Evolutionary conservation across 1,284 basidiomycete species (phyloP).

Genomic region (Ceratobasidium sp.): DNA sequence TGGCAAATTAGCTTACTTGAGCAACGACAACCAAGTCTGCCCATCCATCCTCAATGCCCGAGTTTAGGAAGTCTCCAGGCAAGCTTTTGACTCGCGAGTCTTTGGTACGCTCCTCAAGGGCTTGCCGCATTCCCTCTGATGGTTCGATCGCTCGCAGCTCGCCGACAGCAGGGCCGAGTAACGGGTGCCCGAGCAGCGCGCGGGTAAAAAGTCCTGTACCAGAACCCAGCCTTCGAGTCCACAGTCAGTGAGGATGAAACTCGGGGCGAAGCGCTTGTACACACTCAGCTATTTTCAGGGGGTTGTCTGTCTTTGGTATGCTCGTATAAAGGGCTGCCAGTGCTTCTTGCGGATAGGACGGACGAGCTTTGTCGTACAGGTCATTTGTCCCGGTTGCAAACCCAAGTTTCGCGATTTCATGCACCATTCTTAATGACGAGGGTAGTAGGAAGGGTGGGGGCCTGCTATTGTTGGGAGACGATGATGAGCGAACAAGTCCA

Average conservation of each 20-base stretch:
- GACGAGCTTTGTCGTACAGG: constrained; percentile 78
- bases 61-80: constrained; percentile 74
- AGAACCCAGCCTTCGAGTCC: constrained; percentile 61
- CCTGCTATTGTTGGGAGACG: neutral
- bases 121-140: constrained; percentile 72
- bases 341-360: constrained; percentile 72
- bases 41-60: constrained; percentile 68
- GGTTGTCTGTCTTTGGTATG: constrained; percentile 52
- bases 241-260: constrained; percentile 54
- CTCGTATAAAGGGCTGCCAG: constrained; percentile 66
- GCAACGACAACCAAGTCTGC: constrained; percentile 79
- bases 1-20: constrained; percentile 62
- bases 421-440: constrained; percentile 53
- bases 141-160: constrained; percentile 75
- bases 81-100: constrained; percentile 62
- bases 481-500: neutral
- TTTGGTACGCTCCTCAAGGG: constrained; percentile 64
- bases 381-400: constrained; percentile 79
- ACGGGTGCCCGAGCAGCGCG: constrained; percentile 71
- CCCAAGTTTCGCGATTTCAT: constrained; percentile 69
- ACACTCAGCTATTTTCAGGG: constrained; percentile 75
- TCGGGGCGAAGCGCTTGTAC: constrained; percentile 49
- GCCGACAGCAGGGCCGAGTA: constrained; percentile 63
- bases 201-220: constrained; percentile 86
- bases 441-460: neutral